Conservation (phyloP, 192 early-diverging fungal species). For the Globomyces pollinis-pini region DNA sequence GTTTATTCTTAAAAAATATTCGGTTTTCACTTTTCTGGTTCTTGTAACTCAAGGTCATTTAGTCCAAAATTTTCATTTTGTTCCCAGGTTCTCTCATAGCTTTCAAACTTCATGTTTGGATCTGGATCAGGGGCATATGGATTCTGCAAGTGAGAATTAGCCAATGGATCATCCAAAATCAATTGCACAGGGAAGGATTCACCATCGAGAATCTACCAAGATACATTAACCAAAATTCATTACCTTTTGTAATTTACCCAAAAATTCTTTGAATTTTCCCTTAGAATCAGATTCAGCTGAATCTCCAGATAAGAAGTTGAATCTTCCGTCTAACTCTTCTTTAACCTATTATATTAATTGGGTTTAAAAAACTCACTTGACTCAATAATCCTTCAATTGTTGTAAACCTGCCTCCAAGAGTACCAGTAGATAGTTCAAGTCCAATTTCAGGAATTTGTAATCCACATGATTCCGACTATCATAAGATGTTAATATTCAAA, state of each 20-base stretch:
- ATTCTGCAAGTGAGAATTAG: slow-evolving; percentile 73
- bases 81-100: slow-evolving; percentile 77
- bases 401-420: slow-evolving; percentile 90
- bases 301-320: slow-evolving; percentile 68
- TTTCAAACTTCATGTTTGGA: slow-evolving; percentile 80
- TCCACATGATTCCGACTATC: slow-evolving; percentile 89
- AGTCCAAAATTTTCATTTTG: slow-evolving; percentile 82
- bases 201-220: slow-evolving; percentile 24
- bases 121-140: slow-evolving; percentile 89
- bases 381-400: slow-evolving; percentile 87
- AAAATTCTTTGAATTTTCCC: slow-evolving; percentile 55
- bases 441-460: slow-evolving; percentile 83
- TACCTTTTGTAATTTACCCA: slow-evolving; percentile 61
- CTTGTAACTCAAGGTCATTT: no score
- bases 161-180: slow-evolving; percentile 83
- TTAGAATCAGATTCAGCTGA: slow-evolving; percentile 46
- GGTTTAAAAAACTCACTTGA: no score
- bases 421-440: slow-evolving; percentile 76
- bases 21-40: no score
- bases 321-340: slow-evolving; percentile 64
- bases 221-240: slow-evolving; percentile 32
- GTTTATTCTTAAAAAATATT: no score
- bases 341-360: no score
- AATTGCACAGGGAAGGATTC: slow-evolving; percentile 51
- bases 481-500: slow-evolving; percentile 11